Evolutionary conservation across 441 rosid genomes (phyloP), one percentile per base, ranked within the genome.

Genomic region (Raphanus hybrid): DNA sequence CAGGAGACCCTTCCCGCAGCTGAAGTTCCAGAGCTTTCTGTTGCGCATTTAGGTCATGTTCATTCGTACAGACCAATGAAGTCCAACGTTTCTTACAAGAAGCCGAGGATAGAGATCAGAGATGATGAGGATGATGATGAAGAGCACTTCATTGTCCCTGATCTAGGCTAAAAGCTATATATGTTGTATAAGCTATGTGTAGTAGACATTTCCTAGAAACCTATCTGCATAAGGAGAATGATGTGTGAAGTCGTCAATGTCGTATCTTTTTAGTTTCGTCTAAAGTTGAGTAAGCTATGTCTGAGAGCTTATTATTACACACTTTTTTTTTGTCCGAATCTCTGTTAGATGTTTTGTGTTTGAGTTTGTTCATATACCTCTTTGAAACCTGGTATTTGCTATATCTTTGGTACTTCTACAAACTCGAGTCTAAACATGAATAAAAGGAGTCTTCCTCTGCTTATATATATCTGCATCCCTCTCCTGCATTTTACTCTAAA

Each of bases 81-180:
- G 67, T 83, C 84, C 39, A 80, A 68, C 79, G 78, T 82, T 81
- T 82, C 97, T 2, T 60, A 85, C 74, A 96, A 96, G 96, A 96
- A 92, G 82, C 94, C 95, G 3, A 88, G 98, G 83, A 71, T 88
- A 12, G 97, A 91, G 73, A 61, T 83, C 70, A 64, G 70, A 20
- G 85, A 82, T 0, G 67, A 70, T 14, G 86, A 52, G 8, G 57
- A 89, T 1, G 98, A 94, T 6, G 91, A 91, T 0, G 92, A 90
- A 4, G 99, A 93, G 84, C 83, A 74, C 84, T 93, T 88, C 85
- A 91, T 88, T 4, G 99, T 96, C 65, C 99, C 98, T 3, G 94
- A 96, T 77, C 94, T 96, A n/a, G 98, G 98, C 14, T 89, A 71
- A 90, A n/a, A 71, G 23, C 37, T 45, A 14, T 57, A 14, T 29